phyloP scores from a whole-genome alignment of 768 basidiomycete species.

The Amanita thiersii region DNA sequence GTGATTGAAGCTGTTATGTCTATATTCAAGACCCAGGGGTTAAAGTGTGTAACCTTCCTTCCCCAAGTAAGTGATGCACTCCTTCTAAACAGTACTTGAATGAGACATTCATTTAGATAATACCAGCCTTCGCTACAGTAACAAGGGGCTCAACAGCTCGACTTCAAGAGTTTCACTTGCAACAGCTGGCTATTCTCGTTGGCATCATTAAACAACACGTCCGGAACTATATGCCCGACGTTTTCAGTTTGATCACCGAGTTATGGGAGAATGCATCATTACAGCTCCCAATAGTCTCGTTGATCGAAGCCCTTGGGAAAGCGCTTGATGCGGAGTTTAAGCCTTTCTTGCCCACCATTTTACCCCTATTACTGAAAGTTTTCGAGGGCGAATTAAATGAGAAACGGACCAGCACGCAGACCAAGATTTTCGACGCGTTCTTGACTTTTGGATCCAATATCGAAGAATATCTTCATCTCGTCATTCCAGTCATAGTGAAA shows the following conservation, averaged over 20 bases:
- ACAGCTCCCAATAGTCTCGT: slow-evolving; percentile 85
- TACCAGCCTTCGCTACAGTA: slow-evolving; percentile 89
- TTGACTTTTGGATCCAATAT: slow-evolving; percentile 93
- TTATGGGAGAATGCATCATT: slow-evolving; percentile 83
- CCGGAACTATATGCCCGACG: slow-evolving; percentile 80
- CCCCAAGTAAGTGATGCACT: slow-evolving; percentile 57
- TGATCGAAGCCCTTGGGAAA: slow-evolving; percentile 88
- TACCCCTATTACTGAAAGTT: slow-evolving; percentile 84
- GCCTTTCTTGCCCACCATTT: slow-evolving; percentile 84
- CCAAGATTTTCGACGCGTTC: slow-evolving; percentile 92
- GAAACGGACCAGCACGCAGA: slow-evolving; percentile 68
- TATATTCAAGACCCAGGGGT: slow-evolving; percentile 95
- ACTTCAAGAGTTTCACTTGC: slow-evolving; percentile 87
- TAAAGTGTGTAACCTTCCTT: slow-evolving; percentile 92
- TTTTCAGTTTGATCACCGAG: slow-evolving; percentile 81
- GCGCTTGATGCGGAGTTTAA: slow-evolving; percentile 97
- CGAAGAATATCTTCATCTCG: slow-evolving; percentile 95
- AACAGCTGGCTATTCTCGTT: slow-evolving; percentile 92
- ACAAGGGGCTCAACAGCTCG: slow-evolving; percentile 76
- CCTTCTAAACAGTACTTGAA: not conserved
- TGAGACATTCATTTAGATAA: slow-evolving; percentile 51
- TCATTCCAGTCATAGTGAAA: slow-evolving; percentile 90
- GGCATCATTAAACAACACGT: slow-evolving; percentile 97
- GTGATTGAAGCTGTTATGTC: slow-evolving; percentile 98
- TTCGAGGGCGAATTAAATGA: slow-evolving; percentile 87